Percentiles rank a stretch among this genome's conserved stretches.
Evolutionary conservation across 1,284 basidiomycete species (phyloP).

Genomic region (Fomitopsis schrenkii): DNA sequence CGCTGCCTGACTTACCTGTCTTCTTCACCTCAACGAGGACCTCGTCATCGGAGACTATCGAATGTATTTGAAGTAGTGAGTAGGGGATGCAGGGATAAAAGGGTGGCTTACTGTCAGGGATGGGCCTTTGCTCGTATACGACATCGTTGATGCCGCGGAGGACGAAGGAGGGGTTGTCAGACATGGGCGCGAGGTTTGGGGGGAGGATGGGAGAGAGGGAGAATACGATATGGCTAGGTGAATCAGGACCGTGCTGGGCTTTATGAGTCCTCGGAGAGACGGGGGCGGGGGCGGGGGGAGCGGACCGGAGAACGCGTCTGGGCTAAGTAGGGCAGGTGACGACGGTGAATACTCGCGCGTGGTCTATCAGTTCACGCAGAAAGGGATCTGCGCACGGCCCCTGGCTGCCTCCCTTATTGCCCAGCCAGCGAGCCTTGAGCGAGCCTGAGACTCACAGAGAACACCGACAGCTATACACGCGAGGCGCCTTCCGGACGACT

Average conservation of each 20-base stretch:
- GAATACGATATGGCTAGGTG: slow-evolving; percentile 4
- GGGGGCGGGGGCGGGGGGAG: slow-evolving; percentile 5
- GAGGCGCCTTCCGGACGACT: not conserved
- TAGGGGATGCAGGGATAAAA: not conserved
- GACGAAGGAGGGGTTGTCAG: slow-evolving; percentile 79
- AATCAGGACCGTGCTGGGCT: not conserved
- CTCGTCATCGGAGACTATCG: slow-evolving; percentile 66
- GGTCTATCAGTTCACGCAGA: not conserved
- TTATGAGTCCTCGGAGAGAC: slow-evolving; percentile 11
- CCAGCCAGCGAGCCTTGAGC: not conserved
- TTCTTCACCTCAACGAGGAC: slow-evolving; percentile 92
- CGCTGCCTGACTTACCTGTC: slow-evolving; percentile 53
- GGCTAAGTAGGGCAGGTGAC: slow-evolving; percentile 2
- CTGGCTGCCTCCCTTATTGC: not conserved
- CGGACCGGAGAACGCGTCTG: slow-evolving; percentile 15
- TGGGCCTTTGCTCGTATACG: slow-evolving; percentile 71
- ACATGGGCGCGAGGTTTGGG: slow-evolving; percentile 37
- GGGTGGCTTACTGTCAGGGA: slow-evolving; percentile 61
- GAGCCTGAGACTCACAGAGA: not conserved
- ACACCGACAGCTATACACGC: not conserved
- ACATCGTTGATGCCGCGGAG: slow-evolving; percentile 72
- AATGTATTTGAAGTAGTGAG: slow-evolving; percentile 4
- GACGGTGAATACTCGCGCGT: not conserved
- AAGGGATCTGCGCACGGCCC: not conserved
- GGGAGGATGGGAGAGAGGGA: slow-evolving; percentile 5